These are phyloP conservation scores for Alternaria incomplexa DNA, from an alignment of 2,329 filamentous ascomycete genomes.

Conservation along the genomic window DNA sequence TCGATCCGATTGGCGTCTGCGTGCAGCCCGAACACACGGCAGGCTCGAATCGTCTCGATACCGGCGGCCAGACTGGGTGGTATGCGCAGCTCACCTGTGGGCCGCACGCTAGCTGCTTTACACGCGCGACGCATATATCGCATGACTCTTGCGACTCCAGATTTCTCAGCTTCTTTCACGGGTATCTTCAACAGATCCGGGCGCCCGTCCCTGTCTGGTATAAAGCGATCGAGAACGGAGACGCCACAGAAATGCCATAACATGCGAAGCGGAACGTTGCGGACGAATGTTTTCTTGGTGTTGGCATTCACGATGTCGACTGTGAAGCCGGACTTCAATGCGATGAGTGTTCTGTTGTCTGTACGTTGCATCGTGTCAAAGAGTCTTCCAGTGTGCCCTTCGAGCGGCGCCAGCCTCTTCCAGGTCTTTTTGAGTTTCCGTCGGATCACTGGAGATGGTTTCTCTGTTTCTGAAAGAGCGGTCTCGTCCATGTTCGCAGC, in stretches of 20 bases:
- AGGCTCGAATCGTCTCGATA: background rate
- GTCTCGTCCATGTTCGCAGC: no score
- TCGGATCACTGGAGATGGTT: background rate
- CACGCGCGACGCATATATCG: background rate
- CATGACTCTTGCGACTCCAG: background rate
- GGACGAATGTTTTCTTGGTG: background rate
- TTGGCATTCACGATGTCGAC: background rate
- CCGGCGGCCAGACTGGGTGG: background rate
- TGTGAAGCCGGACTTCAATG: background rate
- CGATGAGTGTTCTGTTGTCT: background rate
- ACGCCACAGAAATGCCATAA: background rate
- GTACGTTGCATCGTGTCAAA: background rate
- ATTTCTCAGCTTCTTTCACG: background rate
- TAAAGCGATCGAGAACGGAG: background rate
- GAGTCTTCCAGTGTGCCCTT: background rate
- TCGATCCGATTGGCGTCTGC: background rate
- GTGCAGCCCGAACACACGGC: background rate
- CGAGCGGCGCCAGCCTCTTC: background rate
- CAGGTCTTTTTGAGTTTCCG: background rate
- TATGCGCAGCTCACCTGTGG: background rate
- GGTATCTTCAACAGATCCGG: background rate
- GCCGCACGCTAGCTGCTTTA: background rate
- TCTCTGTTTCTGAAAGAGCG: no score
- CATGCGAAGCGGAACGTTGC: background rate
- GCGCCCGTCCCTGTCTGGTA: background rate